Evolutionary conservation across 768 basidiomycete species (phyloP).

Genomic region (Exidia glandulosa): DNA sequence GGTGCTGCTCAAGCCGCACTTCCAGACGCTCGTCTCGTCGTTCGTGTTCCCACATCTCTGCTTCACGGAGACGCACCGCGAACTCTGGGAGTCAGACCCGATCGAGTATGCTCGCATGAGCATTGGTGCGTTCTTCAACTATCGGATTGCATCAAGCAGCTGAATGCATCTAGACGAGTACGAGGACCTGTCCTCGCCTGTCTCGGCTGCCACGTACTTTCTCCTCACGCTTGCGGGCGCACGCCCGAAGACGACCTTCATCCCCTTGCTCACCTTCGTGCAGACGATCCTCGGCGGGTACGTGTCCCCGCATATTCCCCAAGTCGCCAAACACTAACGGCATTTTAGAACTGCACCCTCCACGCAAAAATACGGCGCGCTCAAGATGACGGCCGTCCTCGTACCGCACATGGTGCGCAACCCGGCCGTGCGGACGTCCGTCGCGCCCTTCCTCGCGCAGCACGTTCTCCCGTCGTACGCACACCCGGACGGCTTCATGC

Average conservation of each 20-base stretch:
- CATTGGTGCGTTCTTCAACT: slow-evolving; percentile 40
- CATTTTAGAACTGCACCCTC: no score
- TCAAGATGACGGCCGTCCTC: slow-evolving; percentile 71
- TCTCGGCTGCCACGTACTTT: slow-evolving; percentile 71
- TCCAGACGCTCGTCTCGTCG: slow-evolving; percentile 60
- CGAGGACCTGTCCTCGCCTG: slow-evolving; percentile 65
- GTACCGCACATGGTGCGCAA: slow-evolving; percentile 76
- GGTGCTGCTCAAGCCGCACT: slow-evolving; percentile 76
- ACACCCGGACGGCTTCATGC: slow-evolving; percentile 57
- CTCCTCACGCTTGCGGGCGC: slow-evolving; percentile 66
- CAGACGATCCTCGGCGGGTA: slow-evolving; percentile 61
- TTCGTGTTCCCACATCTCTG: slow-evolving; percentile 84
- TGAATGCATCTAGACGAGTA: slow-evolving; percentile 52
- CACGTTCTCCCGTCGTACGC: slow-evolving; percentile 67
- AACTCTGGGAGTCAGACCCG: slow-evolving; percentile 72
- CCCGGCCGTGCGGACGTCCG: slow-evolving; percentile 61
- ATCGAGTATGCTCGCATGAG: slow-evolving; percentile 70
- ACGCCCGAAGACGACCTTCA: slow-evolving; percentile 71
- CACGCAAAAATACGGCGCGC: slow-evolving; percentile 68
- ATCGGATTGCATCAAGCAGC: not conserved
- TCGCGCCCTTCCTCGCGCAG: slow-evolving; percentile 67
- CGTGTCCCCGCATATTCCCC: slow-evolving; percentile 15
- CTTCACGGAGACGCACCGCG: slow-evolving; percentile 55
- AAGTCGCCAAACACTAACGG: slow-evolving; percentile 15
- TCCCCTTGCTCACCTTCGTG: slow-evolving; percentile 69